Base-by-base conservation (phyloP, 2,329 filamentous ascomycete species). In the Trichothecium roseum region DNA sequence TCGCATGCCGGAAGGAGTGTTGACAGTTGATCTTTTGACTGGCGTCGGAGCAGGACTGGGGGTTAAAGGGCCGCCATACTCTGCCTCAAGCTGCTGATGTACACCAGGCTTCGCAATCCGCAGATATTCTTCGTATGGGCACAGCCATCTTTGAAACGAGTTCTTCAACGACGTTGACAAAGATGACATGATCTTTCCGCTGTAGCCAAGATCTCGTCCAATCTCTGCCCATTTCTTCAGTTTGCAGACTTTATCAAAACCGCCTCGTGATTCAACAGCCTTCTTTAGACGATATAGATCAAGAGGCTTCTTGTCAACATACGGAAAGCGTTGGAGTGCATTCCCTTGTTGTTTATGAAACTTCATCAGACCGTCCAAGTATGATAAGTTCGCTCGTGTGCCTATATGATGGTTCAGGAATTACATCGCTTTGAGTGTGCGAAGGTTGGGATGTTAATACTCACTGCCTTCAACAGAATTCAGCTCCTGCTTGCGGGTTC, bases 181-280 rank as follows among this genome's bases (percentile, higher is more conserved):
- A 8, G 91, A 96, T 3, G 89, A 96, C 91, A 98, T 98, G 43
- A 98, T 98, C 66, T 98, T 98, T 54, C 91, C 91, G 53, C 89
- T 96, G 60, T 98, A 98, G 37, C 91, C 91, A 32, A 98, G 65
- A 55, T 96, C 91, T 51, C 91, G 79, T 24, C 91, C 91, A 48
- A 98, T 96, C 58, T 98, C 91, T 13, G 91, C 91, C 91, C 91
- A 98, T 64, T 96, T 96, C 63, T 98, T 98, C 37, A 81, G 72
- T 60, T 94, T 95, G 70, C 91, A 98, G 30, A 98, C 91, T 52
- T 84, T 84, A 37, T 95, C 88, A 49, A 98, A 98, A 3, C 91
- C 91, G 32, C 91, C 91, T 42, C 91, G 78, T 20, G 85, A 81
- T 54, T 96, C 91, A 26, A 98, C 91, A 1, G 89, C 89, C 55